Evolutionary conservation across 345 rosid species (phyloP).

Genomic region (Limnanthes douglasii): DNA sequence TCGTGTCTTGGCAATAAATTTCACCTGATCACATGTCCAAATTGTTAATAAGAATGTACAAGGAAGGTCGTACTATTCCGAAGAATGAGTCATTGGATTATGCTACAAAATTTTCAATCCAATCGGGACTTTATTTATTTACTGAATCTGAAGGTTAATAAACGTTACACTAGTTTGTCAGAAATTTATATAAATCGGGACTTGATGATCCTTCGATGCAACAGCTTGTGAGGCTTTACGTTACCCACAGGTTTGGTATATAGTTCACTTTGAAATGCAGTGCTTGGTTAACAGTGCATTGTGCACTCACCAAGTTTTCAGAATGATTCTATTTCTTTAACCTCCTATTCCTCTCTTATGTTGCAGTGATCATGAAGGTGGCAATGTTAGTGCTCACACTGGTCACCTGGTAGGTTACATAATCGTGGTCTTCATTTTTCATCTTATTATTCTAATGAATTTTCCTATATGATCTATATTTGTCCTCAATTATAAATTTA

Average conservation of each 20-base stretch:
- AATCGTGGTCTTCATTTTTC: slow-evolving; percentile 2
- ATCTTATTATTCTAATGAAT: neutral
- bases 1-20: neutral
- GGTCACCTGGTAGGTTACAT: slow-evolving; percentile 72
- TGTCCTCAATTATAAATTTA: neutral
- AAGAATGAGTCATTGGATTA: slow-evolving; percentile 68
- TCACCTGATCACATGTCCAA: no score
- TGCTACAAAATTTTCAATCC: slow-evolving; percentile 78
- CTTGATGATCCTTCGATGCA: slow-evolving; percentile 72
- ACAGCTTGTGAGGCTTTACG: slow-evolving; percentile 96
- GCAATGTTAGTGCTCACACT: slow-evolving; percentile 98
- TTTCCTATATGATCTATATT: neutral
- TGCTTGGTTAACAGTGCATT: neutral
- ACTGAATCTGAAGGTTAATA: no score
- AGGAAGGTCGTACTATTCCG: slow-evolving; percentile 60
- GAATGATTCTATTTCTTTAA: neutral
- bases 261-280: neutral
- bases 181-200: slow-evolving; percentile 88
- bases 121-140: no score
- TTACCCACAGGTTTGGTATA: slow-evolving; percentile 69
- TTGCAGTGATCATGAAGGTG: slow-evolving; percentile 97
- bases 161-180: no score
- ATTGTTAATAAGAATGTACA: slow-evolving; percentile 87
- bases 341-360: neutral
- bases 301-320: neutral